Evolutionary conservation across 2,329 filamentous ascomycete genomes (phyloP).

Genomic region (Phaeosphaeriaceae sp.): DNA sequence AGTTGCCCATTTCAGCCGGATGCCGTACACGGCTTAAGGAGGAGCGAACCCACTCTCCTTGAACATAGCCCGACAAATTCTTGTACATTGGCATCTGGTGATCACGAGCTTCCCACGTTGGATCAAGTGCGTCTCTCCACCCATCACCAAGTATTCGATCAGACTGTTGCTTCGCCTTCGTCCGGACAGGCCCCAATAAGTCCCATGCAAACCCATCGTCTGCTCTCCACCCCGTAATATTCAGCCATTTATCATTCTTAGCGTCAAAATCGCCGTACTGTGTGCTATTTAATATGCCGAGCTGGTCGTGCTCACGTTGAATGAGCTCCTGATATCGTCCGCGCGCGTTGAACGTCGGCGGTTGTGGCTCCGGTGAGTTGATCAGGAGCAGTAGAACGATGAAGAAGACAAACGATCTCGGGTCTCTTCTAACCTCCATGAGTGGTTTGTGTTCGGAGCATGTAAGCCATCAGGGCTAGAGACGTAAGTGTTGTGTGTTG

Average conservation of each 20-base stretch:
- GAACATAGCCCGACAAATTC: conserved; percentile 78
- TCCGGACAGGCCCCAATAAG: conserved; percentile 69
- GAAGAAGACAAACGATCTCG: conserved; percentile 45
- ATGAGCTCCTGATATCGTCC: conserved; percentile 55
- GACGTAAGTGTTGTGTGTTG: not conserved
- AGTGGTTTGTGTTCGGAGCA: conserved; percentile 19
- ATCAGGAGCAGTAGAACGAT: conserved; percentile 47
- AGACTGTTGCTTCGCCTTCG: conserved; percentile 66
- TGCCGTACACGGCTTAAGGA: conserved; percentile 56
- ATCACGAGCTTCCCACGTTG: conserved; percentile 44
- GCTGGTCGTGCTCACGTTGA: conserved; percentile 57
- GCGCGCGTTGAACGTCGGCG: conserved; percentile 39
- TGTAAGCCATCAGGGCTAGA: conserved; percentile 32
- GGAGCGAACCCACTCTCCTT: conserved; percentile 75
- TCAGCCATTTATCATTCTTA: conserved; percentile 53
- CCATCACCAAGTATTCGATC: conserved; percentile 47
- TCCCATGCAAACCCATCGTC: conserved; percentile 81
- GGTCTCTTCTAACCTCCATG: conserved; percentile 48
- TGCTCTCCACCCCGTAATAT: conserved; percentile 75
- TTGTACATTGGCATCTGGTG: conserved; percentile 68
- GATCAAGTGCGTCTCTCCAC: conserved; percentile 35
- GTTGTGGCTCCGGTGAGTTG: conserved; percentile 46
- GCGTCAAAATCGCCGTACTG: conserved; percentile 58
- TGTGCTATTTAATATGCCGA: conserved; percentile 51
- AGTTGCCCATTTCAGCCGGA: conserved; percentile 54